Base-by-base conservation (phyloP, 495 filamentous ascomycete genomes). In the Melanomma pulvis-pyrius region DNA sequence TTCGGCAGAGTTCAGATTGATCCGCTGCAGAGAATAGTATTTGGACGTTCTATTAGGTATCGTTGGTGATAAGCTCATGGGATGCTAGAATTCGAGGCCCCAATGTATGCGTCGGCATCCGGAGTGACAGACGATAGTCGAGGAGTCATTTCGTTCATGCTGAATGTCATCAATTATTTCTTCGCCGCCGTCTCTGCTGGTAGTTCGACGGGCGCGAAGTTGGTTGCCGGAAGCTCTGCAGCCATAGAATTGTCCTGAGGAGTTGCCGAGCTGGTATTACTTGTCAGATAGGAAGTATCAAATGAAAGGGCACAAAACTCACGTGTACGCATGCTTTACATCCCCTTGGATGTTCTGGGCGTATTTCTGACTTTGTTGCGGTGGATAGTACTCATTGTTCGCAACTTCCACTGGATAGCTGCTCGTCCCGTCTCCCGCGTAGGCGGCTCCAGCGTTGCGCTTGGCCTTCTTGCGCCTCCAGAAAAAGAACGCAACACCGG, bases 401-500 rank as follows among this genome's bases (percentile, higher is more conserved):
- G 51, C 24, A 24, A 30, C 51, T 17, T 54, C 51, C 15, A 30
- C 25, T 3, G 51, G 51, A 30, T 34, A 6, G 49, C 24, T 24
- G 2, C 5, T 8, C 8, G 49, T 48, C 22, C 46, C 8, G 26
- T 24, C 11, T 29, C 26, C 48, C 6, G 21, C 11, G 34, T 58
- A 49, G 2, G 19, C 26, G 15, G 39, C 36, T 47, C 30, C 46
- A 41, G 30, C 25, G 12, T 19, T 28, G 3, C 22, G 22, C 22
- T 48, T 55, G n/a, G 30, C 21, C 26, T 28, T 55, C 22, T 52
- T 61, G 5, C 65, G 65, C 8, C 58, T n/a, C 36, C 50, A 62
- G 44, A 61, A 61, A 36, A 61, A 68, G 39, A 62, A 68, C 3
- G 29, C 65, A 19, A 24, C 51, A 24, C 25, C 65, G 11, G 61